Conservation (phyloP, 1,284 basidiomycete species). For the Ustilago shanxiensis region DNA sequence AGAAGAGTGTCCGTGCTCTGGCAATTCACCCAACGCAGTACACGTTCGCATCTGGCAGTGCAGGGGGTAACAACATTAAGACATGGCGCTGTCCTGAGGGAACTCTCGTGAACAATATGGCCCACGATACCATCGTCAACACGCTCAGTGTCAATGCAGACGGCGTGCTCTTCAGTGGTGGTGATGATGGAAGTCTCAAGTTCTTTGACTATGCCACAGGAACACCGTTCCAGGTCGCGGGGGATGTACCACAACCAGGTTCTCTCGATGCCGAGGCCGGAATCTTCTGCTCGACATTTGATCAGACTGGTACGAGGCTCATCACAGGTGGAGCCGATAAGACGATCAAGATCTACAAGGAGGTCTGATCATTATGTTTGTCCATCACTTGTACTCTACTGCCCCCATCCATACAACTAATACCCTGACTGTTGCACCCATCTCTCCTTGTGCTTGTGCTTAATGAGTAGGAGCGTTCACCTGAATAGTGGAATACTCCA, state of each 20-base stretch:
- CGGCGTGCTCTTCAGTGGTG: constrained; percentile 93
- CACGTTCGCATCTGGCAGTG: constrained; percentile 88
- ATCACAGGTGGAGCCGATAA: constrained; percentile 97
- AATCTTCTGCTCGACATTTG: constrained; percentile 91
- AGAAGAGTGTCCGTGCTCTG: constrained; percentile 92
- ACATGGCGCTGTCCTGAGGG: constrained; percentile 99
- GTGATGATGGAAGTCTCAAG: constrained; percentile 62
- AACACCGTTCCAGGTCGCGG: constrained; percentile 91
- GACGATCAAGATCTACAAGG: constrained; percentile 72
- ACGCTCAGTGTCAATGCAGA: constrained; percentile 93
- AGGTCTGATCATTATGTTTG: constrained; percentile 25
- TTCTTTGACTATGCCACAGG: constrained; percentile 86
- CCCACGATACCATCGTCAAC: constrained; percentile 98
- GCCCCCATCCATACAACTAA: not conserved
- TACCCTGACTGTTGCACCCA: not conserved
- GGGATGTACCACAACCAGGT: constrained; percentile 95
- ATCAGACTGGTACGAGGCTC: constrained; percentile 90
- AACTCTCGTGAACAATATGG: constrained; percentile 91
- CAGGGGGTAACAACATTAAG: constrained; percentile 98
- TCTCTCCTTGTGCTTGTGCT: not conserved
- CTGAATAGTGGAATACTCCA: not conserved
- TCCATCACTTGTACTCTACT: not conserved
- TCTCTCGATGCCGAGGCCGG: constrained; percentile 96
- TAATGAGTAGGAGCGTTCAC: not conserved
- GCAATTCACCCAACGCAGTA: constrained; percentile 94